Conservation (phyloP, 2,329 filamentous ascomycete species). For the Penicillium polonicum region DNA sequence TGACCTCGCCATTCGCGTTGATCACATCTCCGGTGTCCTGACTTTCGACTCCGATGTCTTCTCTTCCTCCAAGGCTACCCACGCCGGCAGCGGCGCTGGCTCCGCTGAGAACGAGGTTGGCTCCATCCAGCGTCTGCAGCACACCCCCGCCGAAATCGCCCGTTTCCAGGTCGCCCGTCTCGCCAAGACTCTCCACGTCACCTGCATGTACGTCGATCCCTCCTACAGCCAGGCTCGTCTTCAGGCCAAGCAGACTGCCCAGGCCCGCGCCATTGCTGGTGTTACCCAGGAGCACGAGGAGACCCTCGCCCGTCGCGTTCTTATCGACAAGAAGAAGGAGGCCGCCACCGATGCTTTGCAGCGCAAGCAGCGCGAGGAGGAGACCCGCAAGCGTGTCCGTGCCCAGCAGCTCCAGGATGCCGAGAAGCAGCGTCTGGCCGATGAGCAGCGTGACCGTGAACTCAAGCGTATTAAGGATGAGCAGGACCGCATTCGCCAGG, state of each 20-base stretch:
- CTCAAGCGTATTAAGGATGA: constrained; percentile 82
- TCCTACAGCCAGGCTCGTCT: constrained; percentile 78
- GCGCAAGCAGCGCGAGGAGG: constrained; percentile 87
- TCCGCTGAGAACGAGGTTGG: constrained; percentile 83
- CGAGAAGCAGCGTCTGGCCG: constrained; percentile 82
- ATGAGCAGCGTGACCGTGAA: constrained; percentile 89
- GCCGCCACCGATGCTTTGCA: constrained; percentile 86
- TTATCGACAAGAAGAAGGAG: constrained; percentile 97
- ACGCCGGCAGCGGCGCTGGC: constrained; percentile 77
- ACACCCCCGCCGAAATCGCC: constrained; percentile 96
- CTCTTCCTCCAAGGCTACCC: constrained; percentile 89
- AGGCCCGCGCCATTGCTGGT: constrained; percentile 78
- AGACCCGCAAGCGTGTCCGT: constrained; percentile 79
- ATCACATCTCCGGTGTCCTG: constrained; percentile 90
- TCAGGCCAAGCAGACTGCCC: constrained; percentile 74
- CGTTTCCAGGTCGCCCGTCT: constrained; percentile 90
- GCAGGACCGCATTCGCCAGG: constrained; percentile 83
- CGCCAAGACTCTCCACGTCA: constrained; percentile 85
- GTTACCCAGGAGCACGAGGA: constrained; percentile 90
- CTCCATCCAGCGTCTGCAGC: constrained; percentile 91
- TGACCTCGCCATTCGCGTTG: constrained; percentile 90
- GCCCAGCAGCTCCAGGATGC: constrained; percentile 87
- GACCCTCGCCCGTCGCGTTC: constrained; percentile 77
- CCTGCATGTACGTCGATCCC: constrained; percentile 93
- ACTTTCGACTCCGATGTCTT: constrained; percentile 99